Evolutionary conservation across 2,329 filamentous ascomycete genomes (phyloP).

Genomic region (Tympanopsis confertula): DNA sequence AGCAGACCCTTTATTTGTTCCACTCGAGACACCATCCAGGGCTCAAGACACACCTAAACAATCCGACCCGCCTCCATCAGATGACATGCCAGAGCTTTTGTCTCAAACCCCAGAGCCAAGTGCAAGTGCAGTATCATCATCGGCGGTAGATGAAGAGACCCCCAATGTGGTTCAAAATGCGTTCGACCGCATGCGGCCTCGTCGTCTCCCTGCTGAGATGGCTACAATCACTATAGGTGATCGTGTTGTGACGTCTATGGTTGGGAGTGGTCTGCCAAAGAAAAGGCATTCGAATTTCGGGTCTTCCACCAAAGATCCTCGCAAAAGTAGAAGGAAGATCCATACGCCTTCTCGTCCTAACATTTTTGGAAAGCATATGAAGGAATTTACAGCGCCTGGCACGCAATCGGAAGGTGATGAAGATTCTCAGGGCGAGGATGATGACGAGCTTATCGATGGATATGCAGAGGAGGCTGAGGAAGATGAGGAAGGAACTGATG

Average conservation of each 20-base stretch:
- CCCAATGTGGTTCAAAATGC: background rate
- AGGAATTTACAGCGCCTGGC: conserved; percentile 2
- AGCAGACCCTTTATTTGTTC: too few species aligned
- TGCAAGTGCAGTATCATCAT: background rate
- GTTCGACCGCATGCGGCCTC: conserved; percentile 18
- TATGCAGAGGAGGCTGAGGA: conserved; percentile 8
- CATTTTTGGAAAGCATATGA: conserved; percentile 7
- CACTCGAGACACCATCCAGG: too few species aligned
- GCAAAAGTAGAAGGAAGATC: conserved; percentile 11
- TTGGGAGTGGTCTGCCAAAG: conserved; percentile 33
- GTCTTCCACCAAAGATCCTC: background rate
- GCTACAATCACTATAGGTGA: conserved; percentile 52
- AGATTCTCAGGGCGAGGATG: conserved; percentile 9
- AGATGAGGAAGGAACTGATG: conserved; percentile 8
- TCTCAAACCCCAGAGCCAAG: background rate
- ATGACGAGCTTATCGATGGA: conserved; percentile 10
- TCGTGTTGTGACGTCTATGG: conserved; percentile 40
- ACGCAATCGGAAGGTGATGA: conserved; percentile 10
- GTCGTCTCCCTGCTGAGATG: conserved; percentile 36
- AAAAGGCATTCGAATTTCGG: conserved; percentile 12
- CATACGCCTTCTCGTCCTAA: conserved; percentile 11
- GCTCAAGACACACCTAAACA: too few species aligned
- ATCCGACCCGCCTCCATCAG: too few species aligned
- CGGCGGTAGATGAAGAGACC: background rate
- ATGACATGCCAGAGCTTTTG: too few species aligned